phyloP scores from a whole-genome alignment of 305 asterid genomes.

The Andrographis paniculata region DNA sequence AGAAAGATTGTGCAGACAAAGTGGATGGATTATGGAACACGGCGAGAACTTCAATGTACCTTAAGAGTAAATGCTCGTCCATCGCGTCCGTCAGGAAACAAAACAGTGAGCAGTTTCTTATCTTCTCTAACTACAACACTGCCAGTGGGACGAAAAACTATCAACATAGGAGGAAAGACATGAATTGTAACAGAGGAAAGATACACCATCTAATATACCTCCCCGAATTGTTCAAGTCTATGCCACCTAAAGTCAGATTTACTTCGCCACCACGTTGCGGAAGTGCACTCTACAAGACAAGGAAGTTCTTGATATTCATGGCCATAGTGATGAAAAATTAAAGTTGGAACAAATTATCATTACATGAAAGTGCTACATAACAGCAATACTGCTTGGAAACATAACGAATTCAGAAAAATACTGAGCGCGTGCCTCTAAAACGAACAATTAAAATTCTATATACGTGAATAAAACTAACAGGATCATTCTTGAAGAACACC shows the following conservation, averaged over 20 bases:
- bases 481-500: constrained; percentile 93
- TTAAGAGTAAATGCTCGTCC: constrained; percentile 51
- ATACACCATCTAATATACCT: constrained; percentile 37
- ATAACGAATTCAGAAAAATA: constrained; percentile 7
- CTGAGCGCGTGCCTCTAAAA: no score
- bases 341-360: constrained; percentile 1
- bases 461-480: constrained; percentile 47
- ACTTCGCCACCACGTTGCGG: constrained; percentile 98
- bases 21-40: not conserved
- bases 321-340: constrained; percentile 4
- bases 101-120: constrained; percentile 84
- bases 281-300: constrained; percentile 68
- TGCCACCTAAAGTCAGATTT: constrained; percentile 94
- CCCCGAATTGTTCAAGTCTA: constrained; percentile 94
- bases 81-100: constrained; percentile 99
- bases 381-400: constrained; percentile 1
- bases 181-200: constrained; percentile 31
- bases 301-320: constrained; percentile 14
- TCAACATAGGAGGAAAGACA: constrained; percentile 14
- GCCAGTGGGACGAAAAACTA: constrained; percentile 19
- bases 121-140: constrained; percentile 99
- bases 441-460: constrained; percentile 9
- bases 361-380: constrained; percentile 7
- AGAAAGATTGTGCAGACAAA: not conserved
- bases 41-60: constrained; percentile 37